Evolutionary conservation across 2,329 filamentous ascomycete genomes (phyloP).

Genomic region (Fusarium sambucinum): DNA sequence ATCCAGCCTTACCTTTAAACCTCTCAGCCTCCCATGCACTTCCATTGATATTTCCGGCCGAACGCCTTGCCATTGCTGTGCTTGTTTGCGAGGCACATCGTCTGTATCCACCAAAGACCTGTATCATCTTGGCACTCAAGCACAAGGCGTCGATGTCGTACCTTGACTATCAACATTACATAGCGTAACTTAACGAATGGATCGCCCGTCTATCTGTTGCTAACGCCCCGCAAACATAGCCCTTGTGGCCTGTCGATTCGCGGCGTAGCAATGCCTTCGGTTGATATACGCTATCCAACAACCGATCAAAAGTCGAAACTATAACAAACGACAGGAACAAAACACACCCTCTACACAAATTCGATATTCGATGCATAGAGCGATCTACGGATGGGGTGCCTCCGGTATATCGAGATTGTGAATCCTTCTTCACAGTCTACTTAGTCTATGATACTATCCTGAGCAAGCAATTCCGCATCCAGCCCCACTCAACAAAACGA

Average conservation of each 20-base stretch:
- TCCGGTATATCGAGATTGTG: not conserved
- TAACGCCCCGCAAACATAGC: not conserved
- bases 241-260: conserved; percentile 7
- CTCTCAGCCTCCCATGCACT: conserved; percentile 4
- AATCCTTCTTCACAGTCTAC: not conserved
- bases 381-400: not conserved
- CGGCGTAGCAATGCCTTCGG: not conserved
- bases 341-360: not conserved
- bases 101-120: not conserved
- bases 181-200: not conserved
- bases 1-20: conserved; percentile 17
- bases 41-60: conserved; percentile 3
- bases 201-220: not conserved
- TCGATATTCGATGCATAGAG: not conserved
- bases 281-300: conserved; percentile 2
- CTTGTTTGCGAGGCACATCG: conserved; percentile 7
- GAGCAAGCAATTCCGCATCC: not conserved
- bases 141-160: conserved; percentile 1
- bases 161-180: not conserved
- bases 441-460: not conserved
- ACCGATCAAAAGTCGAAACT: not conserved
- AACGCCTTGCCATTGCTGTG: conserved; percentile 13
- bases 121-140: not conserved
- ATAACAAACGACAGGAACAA: not conserved
- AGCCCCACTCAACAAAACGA: not conserved